These are phyloP conservation scores for Serendipita sp. DNA, from an alignment of 768 basidiomycete species.

Conservation along the genomic window DNA sequence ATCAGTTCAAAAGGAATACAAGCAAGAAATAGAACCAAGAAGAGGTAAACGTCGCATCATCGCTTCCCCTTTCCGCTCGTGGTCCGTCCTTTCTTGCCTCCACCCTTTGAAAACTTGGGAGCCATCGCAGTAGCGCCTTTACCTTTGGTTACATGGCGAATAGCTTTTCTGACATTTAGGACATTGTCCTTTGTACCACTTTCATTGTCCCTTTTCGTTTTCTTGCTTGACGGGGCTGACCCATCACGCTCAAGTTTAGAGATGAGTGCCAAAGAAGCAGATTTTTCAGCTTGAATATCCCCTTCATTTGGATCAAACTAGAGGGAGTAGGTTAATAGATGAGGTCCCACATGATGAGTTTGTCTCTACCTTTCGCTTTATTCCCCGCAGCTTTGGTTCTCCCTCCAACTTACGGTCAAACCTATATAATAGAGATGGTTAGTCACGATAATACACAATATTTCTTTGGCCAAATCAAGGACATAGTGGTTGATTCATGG, in stretches of 20 bases:
- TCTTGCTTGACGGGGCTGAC: constrained; percentile 35
- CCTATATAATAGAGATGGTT: constrained; percentile 18
- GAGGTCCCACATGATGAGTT: not conserved
- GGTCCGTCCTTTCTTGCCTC: not conserved
- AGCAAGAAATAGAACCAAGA: not conserved
- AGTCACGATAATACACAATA: not conserved
- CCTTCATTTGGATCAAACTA: constrained; percentile 79
- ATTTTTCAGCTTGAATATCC: constrained; percentile 49
- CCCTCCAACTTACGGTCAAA: constrained; percentile 86
- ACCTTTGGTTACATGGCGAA: constrained; percentile 58
- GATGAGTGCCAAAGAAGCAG: constrained; percentile 57
- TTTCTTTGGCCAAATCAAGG: not conserved
- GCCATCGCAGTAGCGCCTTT: constrained; percentile 46
- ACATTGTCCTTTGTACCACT: constrained; percentile 23
- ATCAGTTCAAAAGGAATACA: not conserved
- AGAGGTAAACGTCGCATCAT: too few relatives aligned
- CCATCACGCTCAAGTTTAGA: constrained; percentile 49
- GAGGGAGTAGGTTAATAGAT: not conserved
- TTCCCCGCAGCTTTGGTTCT: constrained; percentile 72
- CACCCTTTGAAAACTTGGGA: not conserved
- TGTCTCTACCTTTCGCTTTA: constrained; percentile 77
- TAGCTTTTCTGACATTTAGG: constrained; percentile 79
- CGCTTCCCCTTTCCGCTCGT: not conserved
- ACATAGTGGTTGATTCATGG: not conserved
- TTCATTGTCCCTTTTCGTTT: constrained; percentile 30